Conservation (phyloP, 176 grass and related monocot species). For the Carex scoparia region DNA sequence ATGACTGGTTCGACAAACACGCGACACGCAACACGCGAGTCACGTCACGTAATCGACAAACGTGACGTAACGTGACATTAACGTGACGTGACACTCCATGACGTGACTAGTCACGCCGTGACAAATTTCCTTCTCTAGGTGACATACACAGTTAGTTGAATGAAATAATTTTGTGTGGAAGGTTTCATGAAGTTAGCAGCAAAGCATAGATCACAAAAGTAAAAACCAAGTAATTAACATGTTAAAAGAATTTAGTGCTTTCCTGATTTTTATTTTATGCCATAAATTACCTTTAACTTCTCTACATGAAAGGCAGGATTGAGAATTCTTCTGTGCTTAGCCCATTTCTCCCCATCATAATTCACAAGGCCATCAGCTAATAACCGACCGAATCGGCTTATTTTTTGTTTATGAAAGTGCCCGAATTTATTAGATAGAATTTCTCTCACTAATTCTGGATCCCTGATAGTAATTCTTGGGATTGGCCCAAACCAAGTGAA, state of each 20-base stretch:
- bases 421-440: constrained; percentile 59
- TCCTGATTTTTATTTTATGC: neutral
- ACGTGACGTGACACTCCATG: too few species aligned
- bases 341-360: constrained; percentile 72
- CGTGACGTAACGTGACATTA: too few species aligned
- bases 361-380: constrained; percentile 34
- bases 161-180: neutral
- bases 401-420: constrained; percentile 38
- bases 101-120: too few species aligned
- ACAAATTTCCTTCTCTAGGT: neutral
- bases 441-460: constrained; percentile 59
- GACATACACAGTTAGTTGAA: neutral
- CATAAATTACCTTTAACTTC: constrained; percentile 59
- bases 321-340: constrained; percentile 62
- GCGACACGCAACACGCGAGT: too few species aligned
- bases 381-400: constrained; percentile 17
- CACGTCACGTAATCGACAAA: too few species aligned
- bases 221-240: neutral
- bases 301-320: constrained; percentile 71
- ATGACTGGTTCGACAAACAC: too few species aligned
- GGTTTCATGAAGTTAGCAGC: too few species aligned
- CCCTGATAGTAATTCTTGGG: constrained; percentile 37
- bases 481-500: constrained; percentile 57
- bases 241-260: neutral
- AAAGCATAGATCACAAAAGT: neutral